Percentiles rank a stretch among this genome's conserved stretches.
Conservation (phyloP, 768 basidiomycete genomes). For the Hericium rajendrae region DNA sequence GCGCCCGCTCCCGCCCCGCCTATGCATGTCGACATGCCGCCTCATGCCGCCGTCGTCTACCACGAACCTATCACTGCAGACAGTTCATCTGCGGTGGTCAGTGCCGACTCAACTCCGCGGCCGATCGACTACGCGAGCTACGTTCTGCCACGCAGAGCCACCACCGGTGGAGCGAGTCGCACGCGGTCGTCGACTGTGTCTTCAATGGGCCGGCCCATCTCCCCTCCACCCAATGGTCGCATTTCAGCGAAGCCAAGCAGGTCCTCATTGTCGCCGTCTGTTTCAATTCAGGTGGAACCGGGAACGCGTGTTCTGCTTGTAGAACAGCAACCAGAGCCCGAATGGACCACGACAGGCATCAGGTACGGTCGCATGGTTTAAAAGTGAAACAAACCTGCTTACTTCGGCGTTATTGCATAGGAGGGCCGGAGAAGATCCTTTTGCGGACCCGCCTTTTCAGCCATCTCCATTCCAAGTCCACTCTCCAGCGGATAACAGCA, state of each 20-base stretch:
- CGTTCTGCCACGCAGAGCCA: not conserved
- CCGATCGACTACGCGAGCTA: not conserved
- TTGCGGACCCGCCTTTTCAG: constrained; percentile 3
- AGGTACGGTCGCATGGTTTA: too few relatives aligned
- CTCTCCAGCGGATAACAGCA: not conserved
- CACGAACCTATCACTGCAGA: not conserved
- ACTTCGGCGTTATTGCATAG: too few relatives aligned
- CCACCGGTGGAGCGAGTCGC: constrained; percentile 4
- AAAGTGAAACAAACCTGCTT: too few relatives aligned
- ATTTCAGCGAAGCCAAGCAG: constrained; percentile 8
- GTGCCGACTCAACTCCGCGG: not conserved
- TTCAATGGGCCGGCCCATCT: constrained; percentile 3
- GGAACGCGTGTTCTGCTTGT: not conserved
- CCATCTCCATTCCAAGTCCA: constrained; percentile 1
- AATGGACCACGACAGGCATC: too few relatives aligned
- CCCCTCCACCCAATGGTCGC: constrained; percentile 6
- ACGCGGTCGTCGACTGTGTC: constrained; percentile 12
- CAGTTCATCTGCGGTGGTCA: not conserved
- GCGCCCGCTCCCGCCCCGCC: not conserved
- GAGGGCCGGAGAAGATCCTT: not conserved
- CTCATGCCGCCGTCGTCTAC: not conserved
- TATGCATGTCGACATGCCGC: not conserved
- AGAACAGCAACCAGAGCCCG: constrained; percentile 1
- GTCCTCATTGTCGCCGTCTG: constrained; percentile 8
- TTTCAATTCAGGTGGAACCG: not conserved